Base-by-base conservation (phyloP, 1,139 yeast genomes). In the Hansenula lynferdii region DNA sequence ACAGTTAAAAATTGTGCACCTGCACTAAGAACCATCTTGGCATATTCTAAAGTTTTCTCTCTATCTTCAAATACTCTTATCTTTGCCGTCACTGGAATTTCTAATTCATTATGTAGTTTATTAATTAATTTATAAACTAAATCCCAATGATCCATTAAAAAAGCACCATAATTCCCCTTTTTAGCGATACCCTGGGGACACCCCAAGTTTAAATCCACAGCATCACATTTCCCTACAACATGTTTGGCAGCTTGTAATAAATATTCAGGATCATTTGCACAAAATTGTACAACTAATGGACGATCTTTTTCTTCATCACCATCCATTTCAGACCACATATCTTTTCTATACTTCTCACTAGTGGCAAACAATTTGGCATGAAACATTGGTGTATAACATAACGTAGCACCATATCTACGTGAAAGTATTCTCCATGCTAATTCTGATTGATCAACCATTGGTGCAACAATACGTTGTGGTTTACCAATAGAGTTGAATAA, bases 111-210 rank as follows among this genome's bases (percentile, higher is more conserved):
- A 60, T 89, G 96, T 42, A 90, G 65, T 17, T 69, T 84, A 48
- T 70, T 75, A 48, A 94, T 90, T 41, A 94, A 68, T 35, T 68
- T 72, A 51, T 78, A 72, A 20, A 94, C 80, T 44, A 90, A 66
- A 31, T 77, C 87, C 98, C 98, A 92, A 57, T 94, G 97, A 42
- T 94, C 98, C 96, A 90, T 92, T 38, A 94, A 65, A 53, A 89
- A 94, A 0, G 98, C 82, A 1, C 99, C 98, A 57, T 94, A 94
- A 49, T 85, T 83, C 1, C 99, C 99, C 60, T 87, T 85, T 46
- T 75, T 76, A 0, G 98, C 99, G 44, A 94, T 94, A 1, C 97
- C 97, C 62, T 94, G 98, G 0, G 98, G 98, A 59, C 98, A 94
- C 0, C 99, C 99, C 44, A 94, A 69, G 56, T 92, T 92, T 48